Evolutionary conservation across 2,329 filamentous ascomycete genomes (phyloP).

Genomic region (Blastomyces emzantsi): DNA sequence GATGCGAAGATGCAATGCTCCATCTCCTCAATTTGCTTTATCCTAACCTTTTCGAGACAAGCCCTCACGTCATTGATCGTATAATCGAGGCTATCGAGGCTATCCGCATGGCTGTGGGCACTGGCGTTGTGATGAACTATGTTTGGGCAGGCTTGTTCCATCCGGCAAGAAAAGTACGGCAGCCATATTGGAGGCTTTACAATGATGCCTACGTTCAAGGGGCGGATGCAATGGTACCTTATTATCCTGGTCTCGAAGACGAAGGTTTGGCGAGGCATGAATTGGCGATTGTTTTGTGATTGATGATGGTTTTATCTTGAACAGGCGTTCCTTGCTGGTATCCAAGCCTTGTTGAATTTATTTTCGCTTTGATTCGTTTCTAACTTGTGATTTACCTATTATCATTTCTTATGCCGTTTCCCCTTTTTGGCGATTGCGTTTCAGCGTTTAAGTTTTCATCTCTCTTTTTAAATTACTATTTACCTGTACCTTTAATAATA

Average conservation of each 20-base stretch:
- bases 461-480: neutral
- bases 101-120: slow-evolving; percentile 84
- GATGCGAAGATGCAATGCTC: slow-evolving; percentile 97
- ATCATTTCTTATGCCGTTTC: neutral
- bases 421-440: neutral
- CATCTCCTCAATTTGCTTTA: slow-evolving; percentile 94
- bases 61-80: slow-evolving; percentile 94
- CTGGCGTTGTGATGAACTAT: slow-evolving; percentile 92
- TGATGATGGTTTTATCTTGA: neutral
- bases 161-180: slow-evolving; percentile 85
- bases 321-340: neutral
- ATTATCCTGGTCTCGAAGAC: slow-evolving; percentile 81
- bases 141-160: slow-evolving; percentile 98
- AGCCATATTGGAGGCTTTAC: slow-evolving; percentile 93
- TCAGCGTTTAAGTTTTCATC: neutral
- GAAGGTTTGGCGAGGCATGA: slow-evolving; percentile 71
- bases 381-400: slow-evolving; percentile 2
- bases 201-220: slow-evolving; percentile 94
- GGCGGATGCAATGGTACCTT: slow-evolving; percentile 91
- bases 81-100: slow-evolving; percentile 97
- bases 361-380: neutral
- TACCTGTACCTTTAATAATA: slow-evolving; percentile 1
- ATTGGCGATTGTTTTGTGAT: slow-evolving; percentile 70
- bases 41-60: slow-evolving; percentile 96
- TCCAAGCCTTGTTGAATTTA: neutral